phyloP scores from a whole-genome alignment of 1,139 yeast genomes.

The Yamadazyma oceani region DNA sequence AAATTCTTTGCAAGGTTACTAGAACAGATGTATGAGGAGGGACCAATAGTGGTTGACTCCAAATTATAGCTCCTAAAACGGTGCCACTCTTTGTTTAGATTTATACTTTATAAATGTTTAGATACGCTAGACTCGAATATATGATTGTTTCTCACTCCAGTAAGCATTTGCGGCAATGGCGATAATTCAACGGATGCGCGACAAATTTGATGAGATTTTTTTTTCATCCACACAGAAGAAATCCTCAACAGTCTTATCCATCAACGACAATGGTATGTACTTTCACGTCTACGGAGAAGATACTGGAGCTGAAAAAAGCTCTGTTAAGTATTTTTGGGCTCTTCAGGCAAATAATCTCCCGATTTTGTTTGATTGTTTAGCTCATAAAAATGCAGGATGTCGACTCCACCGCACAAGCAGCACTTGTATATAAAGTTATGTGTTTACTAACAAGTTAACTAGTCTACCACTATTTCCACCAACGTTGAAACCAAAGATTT shows the following conservation, averaged over 20 bases:
- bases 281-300: not conserved
- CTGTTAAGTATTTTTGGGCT: no score
- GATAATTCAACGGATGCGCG: not conserved
- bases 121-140: not conserved
- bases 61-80: slow-evolving; percentile 16
- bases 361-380: no score
- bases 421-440: no score
- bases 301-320: not conserved
- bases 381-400: no score
- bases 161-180: not conserved
- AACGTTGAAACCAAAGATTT: slow-evolving; percentile 44
- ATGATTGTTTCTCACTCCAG: no score
- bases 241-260: slow-evolving; percentile 1
- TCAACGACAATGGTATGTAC: not conserved
- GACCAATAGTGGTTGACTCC: slow-evolving; percentile 26
- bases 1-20: slow-evolving; percentile 50
- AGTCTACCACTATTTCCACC: slow-evolving; percentile 33
- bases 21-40: slow-evolving; percentile 61
- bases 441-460: slow-evolving; percentile 13
- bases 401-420: no score
- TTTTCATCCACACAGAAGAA: not conserved
- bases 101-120: not conserved
- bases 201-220: no score
- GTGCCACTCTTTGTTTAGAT: not conserved
- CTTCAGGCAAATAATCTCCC: no score